phyloP scores from a whole-genome alignment of 129 eudicot species.

The Lonicera japonica region DNA sequence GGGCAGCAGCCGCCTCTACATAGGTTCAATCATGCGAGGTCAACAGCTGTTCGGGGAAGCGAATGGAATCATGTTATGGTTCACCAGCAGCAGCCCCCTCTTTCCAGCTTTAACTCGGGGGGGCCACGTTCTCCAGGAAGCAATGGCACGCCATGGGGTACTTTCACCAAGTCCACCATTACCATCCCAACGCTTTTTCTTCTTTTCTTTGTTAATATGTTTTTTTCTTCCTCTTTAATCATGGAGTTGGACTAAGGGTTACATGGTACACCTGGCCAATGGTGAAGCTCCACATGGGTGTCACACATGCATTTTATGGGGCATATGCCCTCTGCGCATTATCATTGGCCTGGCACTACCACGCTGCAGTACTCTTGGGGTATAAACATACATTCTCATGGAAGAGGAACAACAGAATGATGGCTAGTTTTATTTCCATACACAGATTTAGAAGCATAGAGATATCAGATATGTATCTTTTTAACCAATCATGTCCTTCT shows the following conservation, averaged over 20 bases:
- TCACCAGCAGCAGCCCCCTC: slow-evolving; percentile 27
- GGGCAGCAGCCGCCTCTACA: slow-evolving; percentile 57
- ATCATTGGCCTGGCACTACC: too few species aligned
- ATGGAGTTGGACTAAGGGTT: background rate
- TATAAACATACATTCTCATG: too few species aligned
- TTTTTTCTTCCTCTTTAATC: background rate
- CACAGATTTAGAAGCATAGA: too few species aligned
- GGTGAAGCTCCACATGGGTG: too few species aligned
- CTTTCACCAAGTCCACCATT: background rate
- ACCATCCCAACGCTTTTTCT: background rate
- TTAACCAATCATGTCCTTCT: background rate
- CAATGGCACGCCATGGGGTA: slow-evolving; percentile 66
- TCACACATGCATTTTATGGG: background rate
- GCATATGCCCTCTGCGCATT: background rate
- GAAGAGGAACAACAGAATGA: too few species aligned
- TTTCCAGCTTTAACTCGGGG: slow-evolving; percentile 50
- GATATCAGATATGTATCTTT: background rate
- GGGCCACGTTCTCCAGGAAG: slow-evolving; percentile 58
- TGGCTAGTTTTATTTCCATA: too few species aligned
- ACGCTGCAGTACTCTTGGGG: too few species aligned
- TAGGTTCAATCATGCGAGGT: slow-evolving; percentile 51
- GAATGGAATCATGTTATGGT: slow-evolving; percentile 62
- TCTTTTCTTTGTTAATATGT: too few species aligned
- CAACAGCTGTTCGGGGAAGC: slow-evolving; percentile 41
- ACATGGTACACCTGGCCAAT: too few species aligned